Conservation (phyloP, 345 rosid genomes). For the Clausena lansium region DNA sequence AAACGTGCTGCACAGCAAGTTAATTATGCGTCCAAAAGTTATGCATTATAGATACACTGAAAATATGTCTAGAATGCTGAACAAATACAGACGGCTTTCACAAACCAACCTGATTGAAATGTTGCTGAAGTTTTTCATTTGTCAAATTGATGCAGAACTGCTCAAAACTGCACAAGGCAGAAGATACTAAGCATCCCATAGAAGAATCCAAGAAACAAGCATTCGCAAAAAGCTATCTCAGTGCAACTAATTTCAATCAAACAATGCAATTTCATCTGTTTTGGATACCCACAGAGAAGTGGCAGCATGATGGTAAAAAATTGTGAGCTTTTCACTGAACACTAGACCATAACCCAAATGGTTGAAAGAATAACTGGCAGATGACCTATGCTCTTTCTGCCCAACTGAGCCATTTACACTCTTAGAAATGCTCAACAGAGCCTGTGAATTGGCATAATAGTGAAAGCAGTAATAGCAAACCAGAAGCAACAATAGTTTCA, state of each 20-base stretch:
- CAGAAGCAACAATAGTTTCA: not conserved
- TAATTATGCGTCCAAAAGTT: slow-evolving; percentile 19
- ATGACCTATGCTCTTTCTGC: not conserved
- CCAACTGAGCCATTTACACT: not conserved
- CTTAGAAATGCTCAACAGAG: not conserved
- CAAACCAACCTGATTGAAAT: slow-evolving; percentile 89
- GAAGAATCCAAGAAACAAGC: slow-evolving; percentile 20
- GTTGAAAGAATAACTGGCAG: not conserved
- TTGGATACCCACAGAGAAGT: slow-evolving; percentile 7
- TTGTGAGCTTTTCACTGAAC: not conserved
- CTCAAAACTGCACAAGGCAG: slow-evolving; percentile 77
- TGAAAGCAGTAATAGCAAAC: not conserved
- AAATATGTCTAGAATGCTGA: slow-evolving; percentile 20
- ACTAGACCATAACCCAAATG: not conserved
- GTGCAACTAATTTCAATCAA: not conserved
- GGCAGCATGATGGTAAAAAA: not conserved
- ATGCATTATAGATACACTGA: slow-evolving; percentile 11
- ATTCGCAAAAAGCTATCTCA: slow-evolving; percentile 5
- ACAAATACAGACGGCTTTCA: slow-evolving; percentile 6
- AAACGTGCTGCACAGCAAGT: slow-evolving; percentile 74
- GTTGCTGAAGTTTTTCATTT: slow-evolving; percentile 98
- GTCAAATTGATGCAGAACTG: slow-evolving; percentile 99
- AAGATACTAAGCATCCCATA: slow-evolving; percentile 20
- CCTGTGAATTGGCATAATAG: not conserved
- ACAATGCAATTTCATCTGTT: slow-evolving; percentile 5